Evolutionary conservation across 305 asterid species (phyloP).

Genomic region (Petunia hybrid): DNA sequence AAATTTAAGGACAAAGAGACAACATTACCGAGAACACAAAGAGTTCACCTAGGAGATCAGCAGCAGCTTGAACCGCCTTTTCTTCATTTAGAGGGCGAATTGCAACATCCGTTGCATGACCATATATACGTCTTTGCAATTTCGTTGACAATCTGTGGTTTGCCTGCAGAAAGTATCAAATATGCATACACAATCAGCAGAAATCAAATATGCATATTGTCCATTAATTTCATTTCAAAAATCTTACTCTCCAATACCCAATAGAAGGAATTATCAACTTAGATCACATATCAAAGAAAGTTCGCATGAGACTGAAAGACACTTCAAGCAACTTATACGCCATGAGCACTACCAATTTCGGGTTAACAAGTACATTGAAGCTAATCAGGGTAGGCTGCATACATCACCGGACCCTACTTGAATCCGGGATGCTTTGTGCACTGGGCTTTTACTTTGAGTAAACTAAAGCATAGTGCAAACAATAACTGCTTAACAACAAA

Average conservation of each 20-base stretch:
- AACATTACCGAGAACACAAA: slow-evolving; percentile 70
- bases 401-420: too few species aligned
- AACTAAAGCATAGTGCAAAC: background rate
- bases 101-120: slow-evolving; percentile 73
- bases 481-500: background rate
- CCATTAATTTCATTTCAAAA: background rate
- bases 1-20: slow-evolving; percentile 24
- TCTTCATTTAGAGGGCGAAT: slow-evolving; percentile 92
- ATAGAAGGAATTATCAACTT: background rate
- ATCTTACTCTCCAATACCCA: background rate
- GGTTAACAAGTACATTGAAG: background rate
- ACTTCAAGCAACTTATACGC: background rate
- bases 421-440: too few species aligned
- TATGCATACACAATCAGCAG: too few species aligned
- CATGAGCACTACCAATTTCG: background rate
- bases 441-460: background rate
- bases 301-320: background rate
- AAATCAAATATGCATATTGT: too few species aligned
- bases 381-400: background rate
- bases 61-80: slow-evolving; percentile 92
- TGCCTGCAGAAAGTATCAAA: slow-evolving; percentile 54
- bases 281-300: background rate
- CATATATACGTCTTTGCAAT: slow-evolving; percentile 81
- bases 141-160: slow-evolving; percentile 78
- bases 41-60: slow-evolving; percentile 86